Conservation (phyloP, 2,329 filamentous ascomycete genomes). For the Colletotrichum cuscutae region DNA sequence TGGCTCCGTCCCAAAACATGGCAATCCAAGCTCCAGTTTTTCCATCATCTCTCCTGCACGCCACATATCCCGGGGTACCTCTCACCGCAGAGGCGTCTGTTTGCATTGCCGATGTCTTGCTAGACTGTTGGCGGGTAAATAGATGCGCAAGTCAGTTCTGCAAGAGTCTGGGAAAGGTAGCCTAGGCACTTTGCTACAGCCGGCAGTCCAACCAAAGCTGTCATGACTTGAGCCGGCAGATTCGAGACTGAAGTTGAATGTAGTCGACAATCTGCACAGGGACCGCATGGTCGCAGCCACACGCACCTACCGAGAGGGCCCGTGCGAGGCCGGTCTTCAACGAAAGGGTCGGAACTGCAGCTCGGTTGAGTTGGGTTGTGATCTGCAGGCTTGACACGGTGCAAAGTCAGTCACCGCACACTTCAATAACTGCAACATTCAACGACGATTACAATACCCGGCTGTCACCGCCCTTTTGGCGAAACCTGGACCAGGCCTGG, state of each 20-base stretch:
- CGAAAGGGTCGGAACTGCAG: neutral
- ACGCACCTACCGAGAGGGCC: neutral
- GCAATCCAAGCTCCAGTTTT: constrained; percentile 20
- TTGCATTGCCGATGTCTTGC: neutral
- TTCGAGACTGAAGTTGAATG: neutral
- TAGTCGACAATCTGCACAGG: neutral
- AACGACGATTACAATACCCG: neutral
- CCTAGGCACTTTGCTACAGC: neutral
- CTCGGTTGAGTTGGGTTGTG: neutral
- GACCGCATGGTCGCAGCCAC: neutral
- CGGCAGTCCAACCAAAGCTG: neutral
- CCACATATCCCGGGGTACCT: neutral
- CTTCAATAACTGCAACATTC: neutral
- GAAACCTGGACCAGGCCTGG: neutral
- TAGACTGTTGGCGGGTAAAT: neutral
- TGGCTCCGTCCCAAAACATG: constrained; percentile 27
- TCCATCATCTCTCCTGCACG: constrained; percentile 15
- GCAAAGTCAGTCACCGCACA: neutral
- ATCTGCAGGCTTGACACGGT: neutral
- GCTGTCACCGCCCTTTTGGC: neutral
- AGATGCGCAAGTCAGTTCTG: neutral
- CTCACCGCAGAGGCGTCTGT: no score
- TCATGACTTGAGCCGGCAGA: neutral
- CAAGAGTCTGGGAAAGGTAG: neutral
- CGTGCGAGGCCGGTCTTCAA: neutral